These are phyloP conservation scores for Juglanconis oblonga DNA, from an alignment of 2,329 filamentous ascomycete genomes.

Conservation along the genomic window DNA sequence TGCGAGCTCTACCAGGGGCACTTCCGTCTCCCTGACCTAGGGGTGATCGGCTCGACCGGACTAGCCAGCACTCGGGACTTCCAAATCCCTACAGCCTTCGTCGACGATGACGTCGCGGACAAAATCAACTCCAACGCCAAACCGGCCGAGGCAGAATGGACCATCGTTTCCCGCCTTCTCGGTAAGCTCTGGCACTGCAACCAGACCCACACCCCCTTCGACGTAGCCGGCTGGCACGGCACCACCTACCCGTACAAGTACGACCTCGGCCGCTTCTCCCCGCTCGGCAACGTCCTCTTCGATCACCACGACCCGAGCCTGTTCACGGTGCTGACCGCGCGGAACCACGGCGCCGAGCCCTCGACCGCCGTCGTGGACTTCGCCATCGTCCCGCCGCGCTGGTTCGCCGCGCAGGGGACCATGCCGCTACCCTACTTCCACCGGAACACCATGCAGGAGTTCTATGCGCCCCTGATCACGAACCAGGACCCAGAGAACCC, in stretches of 20 bases:
- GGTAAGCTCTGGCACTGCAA: slow-evolving; percentile 55
- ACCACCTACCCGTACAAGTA: slow-evolving; percentile 66
- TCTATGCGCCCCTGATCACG: slow-evolving; percentile 42
- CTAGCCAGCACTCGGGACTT: slow-evolving; percentile 61
- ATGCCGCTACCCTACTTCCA: slow-evolving; percentile 59
- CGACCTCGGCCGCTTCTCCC: slow-evolving; percentile 62
- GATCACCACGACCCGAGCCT: slow-evolving; percentile 66
- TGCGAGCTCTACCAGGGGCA: slow-evolving; percentile 57
- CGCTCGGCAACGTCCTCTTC: slow-evolving; percentile 59
- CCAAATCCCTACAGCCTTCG: slow-evolving; percentile 55
- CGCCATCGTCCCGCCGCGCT: slow-evolving; percentile 57
- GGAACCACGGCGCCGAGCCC: slow-evolving; percentile 37
- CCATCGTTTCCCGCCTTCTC: slow-evolving; percentile 53
- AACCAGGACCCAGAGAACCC: slow-evolving; percentile 37
- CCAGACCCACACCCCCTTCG: slow-evolving; percentile 62
- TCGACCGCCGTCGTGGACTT: slow-evolving; percentile 57
- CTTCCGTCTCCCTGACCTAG: slow-evolving; percentile 56
- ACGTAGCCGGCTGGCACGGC: slow-evolving; percentile 66
- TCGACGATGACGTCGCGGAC: slow-evolving; percentile 42
- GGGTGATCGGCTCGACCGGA: slow-evolving; percentile 56
- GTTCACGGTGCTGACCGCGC: slow-evolving; percentile 57
- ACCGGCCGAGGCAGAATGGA: slow-evolving; percentile 30
- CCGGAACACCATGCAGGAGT: slow-evolving; percentile 48
- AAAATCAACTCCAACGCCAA: background rate
- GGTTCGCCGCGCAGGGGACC: slow-evolving; percentile 55